Evolutionary conservation across 192 early-diverging fungal species (phyloP), one percentile per base, ranked within the genome.

Genomic region (Linnemannia exigua): DNA sequence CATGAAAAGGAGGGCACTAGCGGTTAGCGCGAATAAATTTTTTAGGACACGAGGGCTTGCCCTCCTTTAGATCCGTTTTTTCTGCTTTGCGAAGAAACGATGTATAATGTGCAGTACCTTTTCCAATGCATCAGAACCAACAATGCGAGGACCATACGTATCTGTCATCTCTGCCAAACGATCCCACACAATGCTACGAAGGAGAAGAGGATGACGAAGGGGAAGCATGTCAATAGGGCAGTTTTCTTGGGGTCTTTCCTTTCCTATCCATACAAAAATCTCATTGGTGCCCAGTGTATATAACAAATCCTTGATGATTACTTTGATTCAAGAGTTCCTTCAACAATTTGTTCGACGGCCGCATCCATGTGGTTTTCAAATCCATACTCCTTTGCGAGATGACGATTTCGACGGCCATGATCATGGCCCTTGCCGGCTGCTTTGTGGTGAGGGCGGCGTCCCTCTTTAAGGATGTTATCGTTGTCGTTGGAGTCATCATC

Each of bases 91-190:
- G 54, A 58, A 17, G 46, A 31, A 16, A 47, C 28, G 74, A 6
- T n/a, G n/a, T n/a, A n/a, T n/a, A n/a, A n/a, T n/a, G n/a, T n/a
- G n/a, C n/a, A n/a, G 8, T 75, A 89, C 90, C 67, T 73, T 90
- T 76, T 90, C 88, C 58, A 91, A 89, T 1, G 83, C 87, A 9
- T 74, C 68, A 72, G 89, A 90, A 67, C 75, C 89, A 15, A 88
- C 90, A 76, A 92, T 89, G 38, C 92, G 90, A 81, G 89, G 77
- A 14, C 92, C 92, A 78, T 87, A 91, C 72, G 90, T 75, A 36
- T 92, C 92, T 3, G 92, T 92, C 91, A 92, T 92, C 77, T 92
- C 91, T 1, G 90, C 91, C 87, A 92, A 81, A 41, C 90, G 80
- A 69, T 91, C 90, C 92, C 92, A 93, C 12, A 76, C 72, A 28